Base-by-base conservation (phyloP, 2,329 filamentous ascomycete species). In the Colletotrichum orchidophilum region DNA sequence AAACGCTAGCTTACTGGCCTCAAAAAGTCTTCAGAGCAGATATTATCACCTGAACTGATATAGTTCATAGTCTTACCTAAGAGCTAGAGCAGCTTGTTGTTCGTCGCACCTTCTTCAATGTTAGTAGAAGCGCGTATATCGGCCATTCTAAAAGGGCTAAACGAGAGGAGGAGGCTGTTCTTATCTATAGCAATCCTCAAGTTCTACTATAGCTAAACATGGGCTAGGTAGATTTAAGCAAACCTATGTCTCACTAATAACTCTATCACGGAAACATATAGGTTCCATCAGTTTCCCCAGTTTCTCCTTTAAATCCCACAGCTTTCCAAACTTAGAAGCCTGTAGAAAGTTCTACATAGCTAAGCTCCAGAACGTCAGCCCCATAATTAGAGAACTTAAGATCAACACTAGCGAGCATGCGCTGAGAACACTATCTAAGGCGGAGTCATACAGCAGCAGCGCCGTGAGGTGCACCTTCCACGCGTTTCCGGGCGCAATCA, bases 381-480 rank as follows among this genome's bases (percentile, higher is more conserved):
- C 89, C 76, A 82, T 85, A 24, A 89, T 84, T 12, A 84, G 87
- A 76, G 87, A 86, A 3, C 86, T 89, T 2, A 87, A 84, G n/a
- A 80, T 80, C 3, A 71, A 73, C 18, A 60, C 27, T 1, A 46
- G 69, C 70, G 74, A 1, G 65, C 77, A 3, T 70, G 82, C 15
- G 82, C 80, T 53, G 82, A 80, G 12, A 86, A 81, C 21, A 4
- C 27, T 15, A 5, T 46, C 46, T 9, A 33, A 26, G 2, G 49
- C 8, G 83, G 78, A 68, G 78, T 92, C 84, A 24, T 92, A 81
- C 0, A 89, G 88, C 73, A 92, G 92, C 0, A 91, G 87, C 0
- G 90, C 90, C 74, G 88, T 91, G 6, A 93, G 80, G 80, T 93
- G 91, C 4, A 89, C 84, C 35, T 87, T 86, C 90, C 90, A 93